Base-by-base conservation (phyloP, 225 moss, liverwort and hornwort species). In the Thuidium tamariscinum region DNA sequence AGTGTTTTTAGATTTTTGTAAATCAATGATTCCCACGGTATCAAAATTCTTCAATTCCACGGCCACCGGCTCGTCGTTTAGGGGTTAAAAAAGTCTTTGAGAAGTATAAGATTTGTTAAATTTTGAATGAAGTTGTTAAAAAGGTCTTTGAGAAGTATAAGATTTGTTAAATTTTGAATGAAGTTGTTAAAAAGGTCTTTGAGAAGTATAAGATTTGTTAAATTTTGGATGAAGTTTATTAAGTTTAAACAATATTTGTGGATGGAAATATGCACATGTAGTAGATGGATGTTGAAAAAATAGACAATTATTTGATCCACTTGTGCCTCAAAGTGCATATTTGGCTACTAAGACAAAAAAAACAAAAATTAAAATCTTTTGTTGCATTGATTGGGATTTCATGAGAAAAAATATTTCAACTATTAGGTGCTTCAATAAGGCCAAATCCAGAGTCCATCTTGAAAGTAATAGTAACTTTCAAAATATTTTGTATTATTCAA, bases 161-260 rank as follows among this genome's bases (percentile, higher is more conserved):
- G 10, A 0, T n/a, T n/a, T n/a, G n/a, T n/a, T n/a, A n/a, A 13
- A 51, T 2, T 16, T 75, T 16, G 16, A 23, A 36, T 9, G 9
- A 54, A 54, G 15, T 0, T 0, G 0, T 52, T 52, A 4, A 7
- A 73, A 48, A 19, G 4, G 20, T 48, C 1, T 48, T 0, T 7
- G 48, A 11, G 4, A 68, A 69, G 0, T 30, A 30, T 18, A 72
- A 46, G 11, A 30, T 29, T 46, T 2, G 10, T 72, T 4, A 46
- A 72, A 72, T 16, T 44, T 37, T 71, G 3, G 8, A 32, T 49
- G 49, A 32, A 32, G 7, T 4, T 49, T 12, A 32, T 0, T 49
- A 7, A 51, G 21, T 21, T 21, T 5, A n/a, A 7, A n/a, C 1
- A 52, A 74, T 22, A n/a, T 13, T 20, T n/a, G 13, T 13, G 3